Base-by-base conservation (phyloP, 257 asterid genomes). In the Rehmannia glutinosa region DNA sequence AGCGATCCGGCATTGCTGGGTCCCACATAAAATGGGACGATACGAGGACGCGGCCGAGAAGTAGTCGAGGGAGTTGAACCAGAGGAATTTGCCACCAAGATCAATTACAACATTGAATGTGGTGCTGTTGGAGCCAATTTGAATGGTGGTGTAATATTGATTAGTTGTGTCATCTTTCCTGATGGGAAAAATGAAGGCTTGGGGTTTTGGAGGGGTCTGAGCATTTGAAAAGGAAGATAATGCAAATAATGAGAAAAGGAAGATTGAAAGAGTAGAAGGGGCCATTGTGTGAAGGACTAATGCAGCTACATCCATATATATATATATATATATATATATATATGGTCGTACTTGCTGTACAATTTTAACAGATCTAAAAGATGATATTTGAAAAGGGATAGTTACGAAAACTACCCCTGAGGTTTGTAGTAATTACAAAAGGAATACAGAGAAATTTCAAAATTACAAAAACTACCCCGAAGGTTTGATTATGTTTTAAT, bases 21-120 rank as follows among this genome's bases (percentile, higher is more conserved):
- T 73, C 39, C 71, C 86, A 8, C 89, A 83, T 6, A 64, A 20
- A 33, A 83, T 75, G 16, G 84, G 86, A 38, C 82, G 78, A 55
- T 64, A 83, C 0, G 81, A 39, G 47, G 75, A 73, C 47, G 89
- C 86, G 0, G 79, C 67, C 0, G n/a, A 0, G 73, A 80, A 75
- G 71, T 83, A 83, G 32, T 80, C 77, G 28, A 12, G 11, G 41
- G 80, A 71, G 73, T 80, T 78, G 81, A 80, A 83, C 74, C 74
- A 80, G 0, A 65, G 61, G 77, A 83, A 83, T 15, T 78, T 78
- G 45, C 78, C 86, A 0, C 86, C 89, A 6, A 83, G 80, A 25
- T 83, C 89, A 32, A 83, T 16, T 5, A 76, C 84, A 0, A 69
- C 71, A 24, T 68, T 64, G 33, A 83, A 16, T 3, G 79, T 49